Conservation (phyloP, 176 grass and related monocot species). For the Phoenix dactylifera region DNA sequence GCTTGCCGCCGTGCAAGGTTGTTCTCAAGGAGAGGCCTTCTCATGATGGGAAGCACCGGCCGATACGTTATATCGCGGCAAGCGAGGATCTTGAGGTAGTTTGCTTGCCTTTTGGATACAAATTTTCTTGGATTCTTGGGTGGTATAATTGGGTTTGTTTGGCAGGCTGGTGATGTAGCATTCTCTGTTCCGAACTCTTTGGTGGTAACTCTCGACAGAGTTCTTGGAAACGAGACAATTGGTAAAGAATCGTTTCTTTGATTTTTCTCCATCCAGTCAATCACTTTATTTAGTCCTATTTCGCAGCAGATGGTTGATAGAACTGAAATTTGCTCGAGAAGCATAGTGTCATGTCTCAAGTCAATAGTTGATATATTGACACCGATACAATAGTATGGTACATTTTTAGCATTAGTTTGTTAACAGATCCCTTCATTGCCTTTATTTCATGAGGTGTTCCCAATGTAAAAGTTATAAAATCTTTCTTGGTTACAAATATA, state of each 20-base stretch:
- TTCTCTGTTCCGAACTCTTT: conserved; percentile 82
- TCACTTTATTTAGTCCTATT: not conserved
- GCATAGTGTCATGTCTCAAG: no score
- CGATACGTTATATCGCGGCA: conserved; percentile 64
- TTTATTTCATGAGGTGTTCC: no score
- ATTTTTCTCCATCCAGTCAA: not conserved
- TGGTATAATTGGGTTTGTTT: conserved; percentile 8
- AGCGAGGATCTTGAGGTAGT: conserved; percentile 63
- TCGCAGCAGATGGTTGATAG: no score
- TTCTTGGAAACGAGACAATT: conserved; percentile 79
- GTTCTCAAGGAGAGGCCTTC: conserved; percentile 58
- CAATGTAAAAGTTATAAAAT: no score
- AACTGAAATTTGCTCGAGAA: no score
- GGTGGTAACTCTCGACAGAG: conserved; percentile 79
- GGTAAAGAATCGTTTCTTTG: conserved; percentile 37
- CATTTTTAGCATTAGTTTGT: no score
- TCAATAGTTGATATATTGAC: no score
- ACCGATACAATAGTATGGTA: no score
- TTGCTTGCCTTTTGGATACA: no score
- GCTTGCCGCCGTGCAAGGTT: conserved; percentile 57
- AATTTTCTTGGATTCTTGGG: not conserved
- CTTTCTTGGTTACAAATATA: no score
- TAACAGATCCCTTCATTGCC: no score
- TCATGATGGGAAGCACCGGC: conserved; percentile 43
- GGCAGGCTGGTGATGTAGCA: conserved; percentile 74